A percentile compares a stretch with the other conserved stretches of the same genome.
Conservation (phyloP, 2,329 filamentous ascomycete species). For the Apiospora arundinis region DNA sequence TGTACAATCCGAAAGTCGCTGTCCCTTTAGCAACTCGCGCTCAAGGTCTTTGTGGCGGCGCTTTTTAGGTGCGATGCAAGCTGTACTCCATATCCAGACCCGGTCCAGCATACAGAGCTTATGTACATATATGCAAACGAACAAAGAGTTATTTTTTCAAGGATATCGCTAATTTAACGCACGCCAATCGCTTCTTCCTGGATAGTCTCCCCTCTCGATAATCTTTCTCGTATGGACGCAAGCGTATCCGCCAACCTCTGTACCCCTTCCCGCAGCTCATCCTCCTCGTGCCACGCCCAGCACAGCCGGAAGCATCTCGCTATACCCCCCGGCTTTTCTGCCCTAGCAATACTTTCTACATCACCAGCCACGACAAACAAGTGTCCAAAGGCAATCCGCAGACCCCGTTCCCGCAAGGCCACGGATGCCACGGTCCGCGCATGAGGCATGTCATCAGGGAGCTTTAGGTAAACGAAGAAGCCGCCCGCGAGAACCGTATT, state of each 20-base stretch:
- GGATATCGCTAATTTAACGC: neutral
- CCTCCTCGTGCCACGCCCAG: slow-evolving; percentile 64
- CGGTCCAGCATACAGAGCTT: neutral
- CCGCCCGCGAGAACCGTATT: slow-evolving; percentile 53
- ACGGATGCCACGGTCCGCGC: slow-evolving; percentile 52
- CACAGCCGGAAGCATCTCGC: slow-evolving; percentile 58
- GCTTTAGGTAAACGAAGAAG: slow-evolving; percentile 69
- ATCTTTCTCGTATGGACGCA: slow-evolving; percentile 24
- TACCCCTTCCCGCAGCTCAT: slow-evolving; percentile 60
- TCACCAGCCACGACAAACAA: slow-evolving; percentile 57
- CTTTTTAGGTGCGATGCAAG: neutral
- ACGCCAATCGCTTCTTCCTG: neutral
- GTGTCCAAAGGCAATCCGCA: slow-evolving; percentile 61
- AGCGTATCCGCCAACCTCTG: slow-evolving; percentile 48
- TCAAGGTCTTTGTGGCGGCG: neutral
- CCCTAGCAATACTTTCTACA: slow-evolving; percentile 38
- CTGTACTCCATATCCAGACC: neutral
- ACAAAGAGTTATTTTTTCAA: neutral
- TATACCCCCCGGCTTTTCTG: slow-evolving; percentile 44
- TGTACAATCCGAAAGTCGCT: neutral
- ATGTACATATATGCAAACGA: neutral
- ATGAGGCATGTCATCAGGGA: slow-evolving; percentile 50
- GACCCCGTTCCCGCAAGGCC: slow-evolving; percentile 58
- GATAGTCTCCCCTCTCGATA: slow-evolving; percentile 25
- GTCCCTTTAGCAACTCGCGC: neutral